Conservation (phyloP, 2,329 filamentous ascomycete genomes). For the Diaporthe sp. region DNA sequence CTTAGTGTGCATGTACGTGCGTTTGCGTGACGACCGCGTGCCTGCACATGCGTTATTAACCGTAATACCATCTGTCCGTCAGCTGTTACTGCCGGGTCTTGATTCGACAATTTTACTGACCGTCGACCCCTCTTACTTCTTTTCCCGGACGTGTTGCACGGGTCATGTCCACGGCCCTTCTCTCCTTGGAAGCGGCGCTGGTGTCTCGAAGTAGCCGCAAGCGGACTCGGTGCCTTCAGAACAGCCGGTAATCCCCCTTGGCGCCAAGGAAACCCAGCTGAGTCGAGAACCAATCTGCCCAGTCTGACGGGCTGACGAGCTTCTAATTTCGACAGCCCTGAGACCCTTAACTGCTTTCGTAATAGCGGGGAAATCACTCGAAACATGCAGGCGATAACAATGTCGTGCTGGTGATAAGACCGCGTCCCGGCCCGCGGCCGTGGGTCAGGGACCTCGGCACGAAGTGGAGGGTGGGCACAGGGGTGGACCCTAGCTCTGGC, state of each 20-base stretch:
- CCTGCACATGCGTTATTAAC: background rate
- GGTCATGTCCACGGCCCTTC: constrained; percentile 13
- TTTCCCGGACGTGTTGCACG: background rate
- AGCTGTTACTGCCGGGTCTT: background rate
- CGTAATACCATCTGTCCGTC: background rate
- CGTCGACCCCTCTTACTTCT: background rate
- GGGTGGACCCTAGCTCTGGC: constrained; percentile 14
- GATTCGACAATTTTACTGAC: background rate
- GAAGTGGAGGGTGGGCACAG: background rate
- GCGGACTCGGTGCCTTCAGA: constrained; percentile 2
- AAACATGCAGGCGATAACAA: constrained; percentile 15
- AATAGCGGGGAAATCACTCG: background rate
- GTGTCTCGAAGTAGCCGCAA: constrained; percentile 27
- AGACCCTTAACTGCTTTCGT: background rate
- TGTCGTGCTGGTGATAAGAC: constrained; percentile 14
- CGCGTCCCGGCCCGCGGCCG: constrained; percentile 2
- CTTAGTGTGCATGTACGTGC: background rate
- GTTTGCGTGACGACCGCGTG: background rate
- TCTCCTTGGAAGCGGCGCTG: constrained; percentile 5
- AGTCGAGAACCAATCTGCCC: constrained; percentile 1
- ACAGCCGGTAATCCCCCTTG: constrained; percentile 16
- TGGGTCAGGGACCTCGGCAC: constrained; percentile 15
- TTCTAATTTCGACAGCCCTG: background rate
- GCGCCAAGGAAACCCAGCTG: background rate
- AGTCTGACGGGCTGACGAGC: constrained; percentile 10